Conservation (phyloP, 1,284 basidiomycete genomes). For the Malassezia caprae region DNA sequence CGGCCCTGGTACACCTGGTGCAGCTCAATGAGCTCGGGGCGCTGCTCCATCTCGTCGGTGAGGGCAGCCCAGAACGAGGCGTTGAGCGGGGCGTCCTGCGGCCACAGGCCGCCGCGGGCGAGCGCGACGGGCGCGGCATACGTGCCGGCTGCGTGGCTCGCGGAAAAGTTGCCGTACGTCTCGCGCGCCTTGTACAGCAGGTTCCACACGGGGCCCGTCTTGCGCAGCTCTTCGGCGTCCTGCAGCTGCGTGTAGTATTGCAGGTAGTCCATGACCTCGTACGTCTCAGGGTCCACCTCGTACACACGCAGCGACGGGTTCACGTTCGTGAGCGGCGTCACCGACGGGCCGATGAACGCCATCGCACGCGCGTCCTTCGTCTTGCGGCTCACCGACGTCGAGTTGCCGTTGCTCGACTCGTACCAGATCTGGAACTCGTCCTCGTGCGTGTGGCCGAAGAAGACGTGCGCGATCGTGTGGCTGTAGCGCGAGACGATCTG, state of each 20-base stretch:
- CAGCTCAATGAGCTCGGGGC: constrained; percentile 57
- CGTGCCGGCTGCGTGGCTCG: constrained; percentile 8
- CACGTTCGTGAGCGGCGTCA: constrained; percentile 64
- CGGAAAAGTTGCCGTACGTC: constrained; percentile 56
- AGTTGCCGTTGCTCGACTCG: constrained; percentile 59
- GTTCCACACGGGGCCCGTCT: constrained; percentile 58
- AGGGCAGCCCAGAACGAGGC: constrained; percentile 73
- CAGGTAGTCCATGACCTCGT: constrained; percentile 41
- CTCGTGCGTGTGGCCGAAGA: constrained; percentile 72
- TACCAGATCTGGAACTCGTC: constrained; percentile 71
- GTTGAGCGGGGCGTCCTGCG: constrained; percentile 61
- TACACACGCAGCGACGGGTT: constrained; percentile 71
- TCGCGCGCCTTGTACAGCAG: constrained; percentile 64
- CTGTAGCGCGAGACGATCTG: constrained; percentile 64
- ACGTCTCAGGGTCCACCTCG: constrained; percentile 60
- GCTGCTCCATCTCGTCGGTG: constrained; percentile 61
- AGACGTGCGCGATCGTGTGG: constrained; percentile 68
- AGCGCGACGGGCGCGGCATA: constrained; percentile 12
- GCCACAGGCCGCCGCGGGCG: constrained; percentile 52
- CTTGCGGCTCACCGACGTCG: constrained; percentile 48
- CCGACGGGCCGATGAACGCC: constrained; percentile 56
- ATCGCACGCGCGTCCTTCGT: constrained; percentile 30
- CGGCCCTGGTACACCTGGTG: constrained; percentile 68
- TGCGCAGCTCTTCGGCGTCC: constrained; percentile 50
- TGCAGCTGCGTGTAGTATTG: constrained; percentile 38